These are phyloP conservation scores for Trichothecium sympodiale DNA, from an alignment of 2,329 filamentous ascomycete species.

Conservation along the genomic window DNA sequence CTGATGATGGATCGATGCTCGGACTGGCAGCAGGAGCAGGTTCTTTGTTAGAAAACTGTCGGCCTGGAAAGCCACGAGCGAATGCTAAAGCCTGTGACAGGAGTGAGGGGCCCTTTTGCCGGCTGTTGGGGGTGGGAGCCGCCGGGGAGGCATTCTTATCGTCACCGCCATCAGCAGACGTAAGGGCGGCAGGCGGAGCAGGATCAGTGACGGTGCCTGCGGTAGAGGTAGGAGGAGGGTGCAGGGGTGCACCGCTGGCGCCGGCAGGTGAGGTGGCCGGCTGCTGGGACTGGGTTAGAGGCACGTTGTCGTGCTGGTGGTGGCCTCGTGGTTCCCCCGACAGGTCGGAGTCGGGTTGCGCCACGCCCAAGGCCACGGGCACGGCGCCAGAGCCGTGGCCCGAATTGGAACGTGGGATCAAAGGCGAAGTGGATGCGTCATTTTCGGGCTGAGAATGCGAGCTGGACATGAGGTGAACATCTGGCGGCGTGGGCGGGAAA, in stretches of 20 bases:
- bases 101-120: slow-evolving; percentile 38
- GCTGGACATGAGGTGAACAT: slow-evolving; percentile 50
- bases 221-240: not conserved
- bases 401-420: slow-evolving; percentile 19
- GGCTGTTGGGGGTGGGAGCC: slow-evolving; percentile 33
- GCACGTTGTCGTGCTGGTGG: no score
- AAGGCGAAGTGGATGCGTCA: slow-evolving; percentile 38
- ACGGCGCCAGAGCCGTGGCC: not conserved
- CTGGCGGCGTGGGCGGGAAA: slow-evolving; percentile 20
- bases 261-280: slow-evolving; percentile 6
- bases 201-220: slow-evolving; percentile 2
- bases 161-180: slow-evolving; percentile 9
- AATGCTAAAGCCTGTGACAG: slow-evolving; percentile 48
- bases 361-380: not conserved
- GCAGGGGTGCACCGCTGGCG: slow-evolving; percentile 4
- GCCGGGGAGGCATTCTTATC: slow-evolving; percentile 32
- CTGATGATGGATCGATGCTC: slow-evolving; percentile 6
- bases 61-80: slow-evolving; percentile 38
- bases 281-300: slow-evolving; percentile 4
- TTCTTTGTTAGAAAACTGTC: not conserved
- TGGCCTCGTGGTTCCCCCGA: not conserved
- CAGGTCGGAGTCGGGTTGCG: not conserved
- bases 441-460: slow-evolving; percentile 39
- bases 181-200: slow-evolving; percentile 1
- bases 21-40: not conserved